These are phyloP conservation scores for Luzula sylvatica DNA, from an alignment of 176 grass and related monocot species.

Conservation along the genomic window DNA sequence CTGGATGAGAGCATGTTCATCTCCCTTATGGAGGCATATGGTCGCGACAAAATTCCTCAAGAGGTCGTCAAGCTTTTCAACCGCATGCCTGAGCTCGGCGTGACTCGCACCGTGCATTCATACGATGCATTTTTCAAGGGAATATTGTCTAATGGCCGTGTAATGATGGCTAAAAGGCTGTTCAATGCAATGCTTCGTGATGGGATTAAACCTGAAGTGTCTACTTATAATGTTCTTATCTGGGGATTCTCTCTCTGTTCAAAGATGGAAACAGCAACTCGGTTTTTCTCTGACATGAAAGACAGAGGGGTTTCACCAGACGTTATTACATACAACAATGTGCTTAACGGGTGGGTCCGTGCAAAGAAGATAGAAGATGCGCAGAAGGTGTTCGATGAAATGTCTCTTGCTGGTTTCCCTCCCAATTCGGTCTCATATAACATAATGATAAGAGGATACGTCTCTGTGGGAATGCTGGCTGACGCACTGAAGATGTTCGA, in stretches of 20 bases:
- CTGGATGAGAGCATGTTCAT: conserved; percentile 59
- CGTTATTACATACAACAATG: conserved; percentile 56
- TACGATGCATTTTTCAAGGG: conserved; percentile 89
- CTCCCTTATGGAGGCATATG: conserved; percentile 59
- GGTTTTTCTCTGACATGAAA: conserved; percentile 77
- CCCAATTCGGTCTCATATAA: conserved; percentile 64
- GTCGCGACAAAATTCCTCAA: conserved; percentile 59
- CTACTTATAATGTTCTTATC: conserved; percentile 75
- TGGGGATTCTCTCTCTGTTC: conserved; percentile 81
- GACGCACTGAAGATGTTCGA: conserved; percentile 48
- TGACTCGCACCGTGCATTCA: conserved; percentile 46
- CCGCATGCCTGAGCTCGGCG: conserved; percentile 76
- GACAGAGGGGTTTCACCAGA: conserved; percentile 38
- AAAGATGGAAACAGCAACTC: conserved; percentile 50
- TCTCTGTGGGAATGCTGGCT: conserved; percentile 33
- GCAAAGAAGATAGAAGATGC: conserved; percentile 62
- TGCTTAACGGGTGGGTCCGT: conserved; percentile 62
- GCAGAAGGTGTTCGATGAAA: conserved; percentile 72
- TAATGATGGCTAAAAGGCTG: conserved; percentile 62
- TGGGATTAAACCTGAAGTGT: conserved; percentile 34
- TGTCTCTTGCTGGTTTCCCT: conserved; percentile 23
- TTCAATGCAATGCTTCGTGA: conserved; percentile 67
- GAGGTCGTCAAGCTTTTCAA: conserved; percentile 91
- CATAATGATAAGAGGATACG: conserved; percentile 87
- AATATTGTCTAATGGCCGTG: conserved; percentile 61